Conservation (phyloP, 2,329 filamentous ascomycete genomes). For the Colletotrichum phormii region DNA sequence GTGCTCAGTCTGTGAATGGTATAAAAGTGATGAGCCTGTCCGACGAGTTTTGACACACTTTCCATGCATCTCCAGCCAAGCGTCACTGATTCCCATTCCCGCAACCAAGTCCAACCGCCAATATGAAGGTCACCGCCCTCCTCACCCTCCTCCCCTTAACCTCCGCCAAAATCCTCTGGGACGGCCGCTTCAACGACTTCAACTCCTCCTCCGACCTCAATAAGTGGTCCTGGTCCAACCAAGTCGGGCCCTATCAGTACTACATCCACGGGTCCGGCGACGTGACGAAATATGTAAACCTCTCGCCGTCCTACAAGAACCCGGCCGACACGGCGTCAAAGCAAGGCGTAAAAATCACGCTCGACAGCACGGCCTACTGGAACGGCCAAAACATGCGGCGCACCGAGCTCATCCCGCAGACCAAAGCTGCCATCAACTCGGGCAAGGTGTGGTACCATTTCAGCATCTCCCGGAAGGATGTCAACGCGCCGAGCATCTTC, state of each 20-base stretch:
- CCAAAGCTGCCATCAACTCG: constrained; percentile 70
- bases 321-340: constrained; percentile 69
- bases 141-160: constrained; percentile 17
- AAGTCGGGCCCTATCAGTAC: constrained; percentile 79
- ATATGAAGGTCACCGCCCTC: constrained; percentile 24
- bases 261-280: constrained; percentile 76
- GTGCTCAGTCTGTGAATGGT: neutral
- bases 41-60: too few relatives aligned
- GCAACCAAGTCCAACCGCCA: neutral
- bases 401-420: constrained; percentile 80
- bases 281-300: constrained; percentile 70
- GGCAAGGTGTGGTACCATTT: constrained; percentile 81
- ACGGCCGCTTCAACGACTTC: constrained; percentile 74
- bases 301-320: constrained; percentile 72
- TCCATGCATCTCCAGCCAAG: neutral
- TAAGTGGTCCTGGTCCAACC: constrained; percentile 74
- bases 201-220: constrained; percentile 65
- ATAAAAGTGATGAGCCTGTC: neutral
- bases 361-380: constrained; percentile 74
- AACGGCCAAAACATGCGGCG: constrained; percentile 79
- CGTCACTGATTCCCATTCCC: neutral
- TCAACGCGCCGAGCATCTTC: constrained; percentile 69
- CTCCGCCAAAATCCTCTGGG: constrained; percentile 62
- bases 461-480: constrained; percentile 68
- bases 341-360: constrained; percentile 77